Evolutionary conservation across 2,329 filamentous ascomycete genomes (phyloP).

Genomic region (Hirsutella rhossiliensis): DNA sequence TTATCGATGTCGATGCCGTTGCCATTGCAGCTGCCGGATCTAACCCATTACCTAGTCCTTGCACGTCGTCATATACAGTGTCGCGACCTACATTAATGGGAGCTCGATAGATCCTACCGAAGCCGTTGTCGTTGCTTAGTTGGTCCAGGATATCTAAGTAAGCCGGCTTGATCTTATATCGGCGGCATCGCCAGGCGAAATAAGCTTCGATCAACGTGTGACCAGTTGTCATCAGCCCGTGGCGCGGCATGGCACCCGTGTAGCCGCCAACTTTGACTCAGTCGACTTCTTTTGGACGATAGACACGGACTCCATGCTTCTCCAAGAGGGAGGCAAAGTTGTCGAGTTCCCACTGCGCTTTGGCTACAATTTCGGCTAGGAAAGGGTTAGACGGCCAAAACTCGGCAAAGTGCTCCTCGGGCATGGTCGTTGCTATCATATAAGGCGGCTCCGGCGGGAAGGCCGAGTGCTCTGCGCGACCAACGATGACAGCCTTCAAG

Average conservation of each 20-base stretch:
- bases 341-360: constrained; percentile 2
- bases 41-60: no score
- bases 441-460: constrained; percentile 1
- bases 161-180: background rate
- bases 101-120: background rate
- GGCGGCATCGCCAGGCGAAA: constrained; percentile 1
- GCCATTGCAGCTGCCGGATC: background rate
- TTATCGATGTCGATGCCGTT: background rate
- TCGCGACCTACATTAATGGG: background rate
- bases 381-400: background rate
- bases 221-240: background rate
- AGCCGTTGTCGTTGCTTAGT: background rate
- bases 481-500: constrained; percentile 2
- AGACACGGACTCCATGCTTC: background rate
- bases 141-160: background rate
- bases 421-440: constrained; percentile 2
- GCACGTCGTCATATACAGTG: constrained; percentile 1
- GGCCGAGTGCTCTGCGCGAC: constrained; percentile 2
- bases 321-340: background rate
- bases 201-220: background rate
- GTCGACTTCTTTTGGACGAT: constrained; percentile 1
- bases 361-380: background rate
- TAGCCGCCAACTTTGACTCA: constrained; percentile 1
- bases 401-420: background rate
- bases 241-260: constrained; percentile 1